These are phyloP conservation scores for Pyrenochaeta sp. DNA, from an alignment of 2,329 filamentous ascomycete genomes.

Conservation along the genomic window DNA sequence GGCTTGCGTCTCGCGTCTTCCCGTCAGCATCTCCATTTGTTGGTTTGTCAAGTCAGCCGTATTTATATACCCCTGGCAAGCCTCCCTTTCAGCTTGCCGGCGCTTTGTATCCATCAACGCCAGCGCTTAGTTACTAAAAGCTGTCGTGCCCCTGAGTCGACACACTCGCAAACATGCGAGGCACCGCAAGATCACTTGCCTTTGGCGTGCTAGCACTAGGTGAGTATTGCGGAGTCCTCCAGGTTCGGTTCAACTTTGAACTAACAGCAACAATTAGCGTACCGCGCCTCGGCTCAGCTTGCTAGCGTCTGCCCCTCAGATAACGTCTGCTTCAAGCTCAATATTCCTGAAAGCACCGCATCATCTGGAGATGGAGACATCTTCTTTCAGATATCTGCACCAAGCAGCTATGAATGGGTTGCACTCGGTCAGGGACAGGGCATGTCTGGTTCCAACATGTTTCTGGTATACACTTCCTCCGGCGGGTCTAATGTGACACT, in stretches of 20 bases:
- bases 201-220: conserved; percentile 38
- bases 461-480: conserved; percentile 64
- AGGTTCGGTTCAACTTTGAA: not conserved
- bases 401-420: conserved; percentile 63
- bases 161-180: conserved; percentile 19
- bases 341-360: conserved; percentile 62
- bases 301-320: conserved; percentile 36
- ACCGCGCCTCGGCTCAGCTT: conserved; percentile 40
- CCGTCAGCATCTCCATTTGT: not conserved
- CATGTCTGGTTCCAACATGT: conserved; percentile 67
- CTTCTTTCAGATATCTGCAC: conserved; percentile 65
- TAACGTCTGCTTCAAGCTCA: conserved; percentile 60
- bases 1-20: conserved; percentile 7
- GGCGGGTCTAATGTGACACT: conserved; percentile 65
- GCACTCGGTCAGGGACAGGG: conserved; percentile 63
- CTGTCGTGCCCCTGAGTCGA: not conserved
- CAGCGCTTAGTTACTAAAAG: not conserved
- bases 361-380: conserved; percentile 63
- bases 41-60: conserved; percentile 6
- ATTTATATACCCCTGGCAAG: conserved; percentile 14
- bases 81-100: conserved; percentile 8
- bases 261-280: conserved; percentile 34
- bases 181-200: conserved; percentile 16
- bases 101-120: conserved; percentile 1
- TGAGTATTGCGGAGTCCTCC: conserved; percentile 17